Conservation (phyloP, 164 flowering plant species). For the Kalanchoe fedtschenkoi region DNA sequence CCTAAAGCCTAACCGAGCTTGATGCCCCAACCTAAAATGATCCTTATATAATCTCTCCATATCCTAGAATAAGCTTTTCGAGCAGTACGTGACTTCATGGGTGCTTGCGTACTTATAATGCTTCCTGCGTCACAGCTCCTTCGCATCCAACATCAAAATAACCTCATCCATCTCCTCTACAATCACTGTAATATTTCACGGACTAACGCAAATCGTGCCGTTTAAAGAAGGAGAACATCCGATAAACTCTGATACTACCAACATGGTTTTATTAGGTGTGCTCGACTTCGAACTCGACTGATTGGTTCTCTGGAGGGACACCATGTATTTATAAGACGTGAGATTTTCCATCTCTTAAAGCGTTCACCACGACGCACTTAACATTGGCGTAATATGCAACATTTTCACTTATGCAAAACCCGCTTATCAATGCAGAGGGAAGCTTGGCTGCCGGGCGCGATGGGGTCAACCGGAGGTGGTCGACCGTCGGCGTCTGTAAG, state of each 20-base stretch:
- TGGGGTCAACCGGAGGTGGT: too few species aligned
- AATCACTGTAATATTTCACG: slow-evolving; percentile 63
- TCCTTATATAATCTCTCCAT: slow-evolving; percentile 65
- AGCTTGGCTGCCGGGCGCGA: too few species aligned
- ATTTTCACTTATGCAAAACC: slow-evolving; percentile 45
- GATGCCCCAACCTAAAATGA: slow-evolving; percentile 61
- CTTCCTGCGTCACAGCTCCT: too few species aligned
- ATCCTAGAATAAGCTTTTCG: slow-evolving; percentile 63
- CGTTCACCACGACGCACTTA: slow-evolving; percentile 69
- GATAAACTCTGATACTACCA: slow-evolving; percentile 68
- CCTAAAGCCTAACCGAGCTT: too few species aligned
- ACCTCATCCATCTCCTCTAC: slow-evolving; percentile 67
- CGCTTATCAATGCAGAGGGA: slow-evolving; percentile 56
- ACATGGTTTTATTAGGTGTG: slow-evolving; percentile 57
- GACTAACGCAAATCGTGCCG: slow-evolving; percentile 69
- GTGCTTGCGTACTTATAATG: slow-evolving; percentile 59
- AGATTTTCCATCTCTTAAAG: slow-evolving; percentile 82
- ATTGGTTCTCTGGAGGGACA: slow-evolving; percentile 43
- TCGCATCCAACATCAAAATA: slow-evolving; percentile 48
- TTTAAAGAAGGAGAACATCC: slow-evolving; percentile 81
- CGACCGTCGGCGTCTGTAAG: too few species aligned
- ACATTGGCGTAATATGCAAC: slow-evolving; percentile 58
- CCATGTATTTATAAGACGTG: slow-evolving; percentile 65
- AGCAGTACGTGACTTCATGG: slow-evolving; percentile 71
- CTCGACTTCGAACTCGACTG: slow-evolving; percentile 22